Conservation (phyloP, 73 alveolate species). For the Blepharisma japonicum region DNA sequence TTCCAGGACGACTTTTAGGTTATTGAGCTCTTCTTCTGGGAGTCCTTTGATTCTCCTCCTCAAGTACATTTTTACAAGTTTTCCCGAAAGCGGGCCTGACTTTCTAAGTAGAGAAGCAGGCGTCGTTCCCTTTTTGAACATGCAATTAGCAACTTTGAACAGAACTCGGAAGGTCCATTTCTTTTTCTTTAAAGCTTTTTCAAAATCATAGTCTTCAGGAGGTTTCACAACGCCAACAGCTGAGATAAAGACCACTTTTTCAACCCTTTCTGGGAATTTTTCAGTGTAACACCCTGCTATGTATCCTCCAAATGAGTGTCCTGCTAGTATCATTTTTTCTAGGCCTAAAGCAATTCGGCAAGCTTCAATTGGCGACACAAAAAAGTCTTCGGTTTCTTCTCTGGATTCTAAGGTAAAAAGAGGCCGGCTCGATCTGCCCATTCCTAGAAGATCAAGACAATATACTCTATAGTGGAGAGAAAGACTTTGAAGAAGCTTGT, state of each 20-base stretch:
- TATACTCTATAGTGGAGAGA: slow-evolving; percentile 45
- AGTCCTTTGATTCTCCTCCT: not conserved
- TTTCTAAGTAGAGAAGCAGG: slow-evolving; percentile 13
- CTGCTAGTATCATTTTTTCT: slow-evolving; percentile 63
- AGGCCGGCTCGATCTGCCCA: slow-evolving; percentile 70
- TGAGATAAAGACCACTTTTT: not conserved
- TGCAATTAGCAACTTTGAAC: slow-evolving; percentile 31
- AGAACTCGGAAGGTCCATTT: slow-evolving; percentile 20
- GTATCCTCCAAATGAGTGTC: slow-evolving; percentile 86
- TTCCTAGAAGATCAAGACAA: slow-evolving; percentile 71
- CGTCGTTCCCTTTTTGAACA: not conserved
- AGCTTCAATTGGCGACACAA: slow-evolving; percentile 68
- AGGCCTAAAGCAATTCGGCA: slow-evolving; percentile 45
- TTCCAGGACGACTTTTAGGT: slow-evolving; percentile 30
- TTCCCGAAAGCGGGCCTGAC: slow-evolving; percentile 33
- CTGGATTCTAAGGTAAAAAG: slow-evolving; percentile 39
- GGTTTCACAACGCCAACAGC: slow-evolving; percentile 25
- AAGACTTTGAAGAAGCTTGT: slow-evolving; percentile 36
- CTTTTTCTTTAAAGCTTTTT: slow-evolving; percentile 9
- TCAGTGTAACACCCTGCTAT: slow-evolving; percentile 61
- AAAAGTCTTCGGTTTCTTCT: slow-evolving; percentile 63
- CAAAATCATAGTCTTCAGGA: slow-evolving; percentile 38
- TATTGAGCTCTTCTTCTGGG: slow-evolving; percentile 27
- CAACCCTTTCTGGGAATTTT: slow-evolving; percentile 45
- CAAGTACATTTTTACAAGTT: not conserved